Evolutionary conservation across 2,329 filamentous ascomycete genomes (phyloP).

Genomic region (Albifimbria verrucaria): DNA sequence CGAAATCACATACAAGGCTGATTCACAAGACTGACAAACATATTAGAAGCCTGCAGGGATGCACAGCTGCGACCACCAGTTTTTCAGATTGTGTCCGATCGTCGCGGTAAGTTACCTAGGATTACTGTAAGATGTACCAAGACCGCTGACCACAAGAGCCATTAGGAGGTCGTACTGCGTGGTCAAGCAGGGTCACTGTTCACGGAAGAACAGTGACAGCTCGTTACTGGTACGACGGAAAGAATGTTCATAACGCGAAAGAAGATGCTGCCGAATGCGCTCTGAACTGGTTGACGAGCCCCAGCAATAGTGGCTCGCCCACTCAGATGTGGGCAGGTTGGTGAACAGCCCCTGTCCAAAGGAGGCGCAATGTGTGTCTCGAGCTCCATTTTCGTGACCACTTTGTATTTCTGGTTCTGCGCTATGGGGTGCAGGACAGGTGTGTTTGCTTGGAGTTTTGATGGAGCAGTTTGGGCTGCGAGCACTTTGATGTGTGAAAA

Average conservation of each 20-base stretch:
- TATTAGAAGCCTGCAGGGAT: constrained; percentile 59
- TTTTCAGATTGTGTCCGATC: constrained; percentile 72
- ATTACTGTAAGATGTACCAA: neutral
- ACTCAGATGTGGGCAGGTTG: constrained; percentile 16
- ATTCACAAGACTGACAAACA: constrained; percentile 10
- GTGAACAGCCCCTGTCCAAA: too few relatives aligned
- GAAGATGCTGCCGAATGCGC: constrained; percentile 91
- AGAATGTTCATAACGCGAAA: constrained; percentile 80
- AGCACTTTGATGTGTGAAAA: too few relatives aligned
- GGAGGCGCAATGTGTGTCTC: too few relatives aligned
- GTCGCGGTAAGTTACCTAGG: constrained; percentile 56
- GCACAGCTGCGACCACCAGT: constrained; percentile 51
- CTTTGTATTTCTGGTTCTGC: too few relatives aligned
- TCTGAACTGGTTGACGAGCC: constrained; percentile 51
- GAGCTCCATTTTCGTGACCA: too few relatives aligned
- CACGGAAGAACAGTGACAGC: constrained; percentile 63
- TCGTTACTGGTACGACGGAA: constrained; percentile 87
- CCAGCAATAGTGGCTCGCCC: constrained; percentile 20
- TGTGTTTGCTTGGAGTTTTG: too few relatives aligned
- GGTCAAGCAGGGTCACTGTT: constrained; percentile 79
- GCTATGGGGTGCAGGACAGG: too few relatives aligned
- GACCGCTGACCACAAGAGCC: neutral
- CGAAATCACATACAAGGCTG: constrained; percentile 1
- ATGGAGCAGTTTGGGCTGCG: too few relatives aligned
- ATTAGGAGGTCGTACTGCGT: constrained; percentile 82